A percentile compares a stretch with the other conserved stretches of the same genome.
These are phyloP conservation scores for Puccinia polysora DNA, from an alignment of 1,284 basidiomycete species.

Conservation along the genomic window DNA sequence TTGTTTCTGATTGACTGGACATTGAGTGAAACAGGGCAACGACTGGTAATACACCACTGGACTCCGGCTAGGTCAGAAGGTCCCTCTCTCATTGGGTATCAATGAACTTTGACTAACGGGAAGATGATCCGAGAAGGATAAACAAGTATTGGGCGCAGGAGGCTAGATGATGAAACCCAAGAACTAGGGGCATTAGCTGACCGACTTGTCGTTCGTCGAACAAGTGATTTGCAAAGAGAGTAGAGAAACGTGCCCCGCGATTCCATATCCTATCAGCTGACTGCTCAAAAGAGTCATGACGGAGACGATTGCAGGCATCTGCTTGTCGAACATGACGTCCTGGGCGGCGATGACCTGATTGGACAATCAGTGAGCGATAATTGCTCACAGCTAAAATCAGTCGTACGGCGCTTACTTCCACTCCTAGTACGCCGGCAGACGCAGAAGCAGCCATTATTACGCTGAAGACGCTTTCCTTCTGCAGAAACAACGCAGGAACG, in stretches of 20 bases:
- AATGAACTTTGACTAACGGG: constrained; percentile 11
- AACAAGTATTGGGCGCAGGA: constrained; percentile 24
- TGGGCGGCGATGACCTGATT: constrained; percentile 31
- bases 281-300: constrained; percentile 24
- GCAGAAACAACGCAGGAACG: neutral
- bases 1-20: neutral
- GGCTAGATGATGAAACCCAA: neutral
- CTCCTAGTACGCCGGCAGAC: constrained; percentile 7
- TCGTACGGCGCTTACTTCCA: constrained; percentile 40
- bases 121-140: constrained; percentile 16
- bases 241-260: constrained; percentile 12
- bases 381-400: neutral
- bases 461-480: constrained; percentile 41
- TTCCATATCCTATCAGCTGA: constrained; percentile 38
- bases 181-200: neutral
- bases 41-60: constrained; percentile 14
- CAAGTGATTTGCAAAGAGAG: neutral
- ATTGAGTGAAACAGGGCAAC: constrained; percentile 40
- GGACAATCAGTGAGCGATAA: neutral
- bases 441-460: constrained; percentile 27
- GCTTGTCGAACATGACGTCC: constrained; percentile 30
- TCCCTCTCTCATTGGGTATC: no score
- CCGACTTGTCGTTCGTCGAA: neutral
- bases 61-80: no score
- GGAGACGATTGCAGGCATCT: neutral